Evolutionary conservation across 2,329 filamentous ascomycete species (phyloP).

Genomic region (Pochonia chlamydosporia): DNA sequence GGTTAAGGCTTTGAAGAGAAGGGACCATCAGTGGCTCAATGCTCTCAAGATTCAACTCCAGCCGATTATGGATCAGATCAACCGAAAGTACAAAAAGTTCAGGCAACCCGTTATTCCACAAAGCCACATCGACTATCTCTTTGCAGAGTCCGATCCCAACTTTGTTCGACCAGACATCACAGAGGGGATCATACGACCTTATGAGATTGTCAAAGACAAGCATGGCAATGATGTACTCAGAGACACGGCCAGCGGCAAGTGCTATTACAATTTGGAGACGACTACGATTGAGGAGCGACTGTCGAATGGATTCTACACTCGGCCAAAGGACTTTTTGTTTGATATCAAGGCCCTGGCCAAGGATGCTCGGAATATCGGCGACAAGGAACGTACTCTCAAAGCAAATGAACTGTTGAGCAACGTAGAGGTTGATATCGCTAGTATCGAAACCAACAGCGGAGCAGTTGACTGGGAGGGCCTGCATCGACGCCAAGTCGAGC

Average conservation of each 20-base stretch:
- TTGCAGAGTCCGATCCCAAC: constrained; percentile 74
- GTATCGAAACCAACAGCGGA: constrained; percentile 62
- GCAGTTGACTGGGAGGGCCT: constrained; percentile 77
- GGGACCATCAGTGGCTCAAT: constrained; percentile 79
- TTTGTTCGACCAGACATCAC: constrained; percentile 54
- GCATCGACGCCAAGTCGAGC: constrained; percentile 65
- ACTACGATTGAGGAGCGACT: constrained; percentile 92
- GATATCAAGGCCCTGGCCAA: constrained; percentile 82
- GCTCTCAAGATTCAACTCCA: constrained; percentile 83
- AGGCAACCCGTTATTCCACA: constrained; percentile 73
- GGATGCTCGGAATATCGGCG: constrained; percentile 77
- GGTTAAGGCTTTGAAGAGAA: constrained; percentile 71
- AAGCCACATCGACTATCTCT: constrained; percentile 70
- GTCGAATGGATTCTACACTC: constrained; percentile 92
- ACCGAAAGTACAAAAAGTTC: constrained; percentile 84
- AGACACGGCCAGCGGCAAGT: constrained; percentile 72
- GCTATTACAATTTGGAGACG: constrained; percentile 92
- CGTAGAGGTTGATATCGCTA: constrained; percentile 86
- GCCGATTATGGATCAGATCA: constrained; percentile 96
- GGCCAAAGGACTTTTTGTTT: constrained; percentile 80
- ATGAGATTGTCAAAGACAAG: constrained; percentile 71
- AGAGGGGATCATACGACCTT: constrained; percentile 60
- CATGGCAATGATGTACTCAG: constrained; percentile 71
- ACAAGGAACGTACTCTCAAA: constrained; percentile 75
- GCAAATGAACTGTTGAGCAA: constrained; percentile 90